Evolutionary conservation across 257 asterid genomes (phyloP).

Genomic region (Solanum commersonii): DNA sequence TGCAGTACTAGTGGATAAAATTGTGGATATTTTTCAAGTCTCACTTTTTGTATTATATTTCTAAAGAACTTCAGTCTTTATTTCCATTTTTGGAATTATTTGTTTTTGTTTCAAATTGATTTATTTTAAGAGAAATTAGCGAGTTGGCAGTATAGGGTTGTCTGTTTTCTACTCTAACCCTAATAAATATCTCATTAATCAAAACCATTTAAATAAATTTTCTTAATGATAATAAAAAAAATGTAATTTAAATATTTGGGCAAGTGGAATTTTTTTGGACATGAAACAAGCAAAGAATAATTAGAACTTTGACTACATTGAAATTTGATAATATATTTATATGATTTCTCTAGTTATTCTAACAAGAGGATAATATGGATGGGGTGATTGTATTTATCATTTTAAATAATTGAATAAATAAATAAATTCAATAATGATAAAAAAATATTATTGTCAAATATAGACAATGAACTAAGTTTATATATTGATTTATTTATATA

Average conservation of each 20-base stretch:
- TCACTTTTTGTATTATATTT: neutral
- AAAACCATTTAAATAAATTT: neutral
- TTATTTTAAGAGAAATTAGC: neutral
- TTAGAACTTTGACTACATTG: neutral
- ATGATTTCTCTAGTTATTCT: neutral
- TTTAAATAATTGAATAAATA: no score
- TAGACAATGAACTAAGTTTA: no score
- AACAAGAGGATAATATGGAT: no score
- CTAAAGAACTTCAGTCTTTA: neutral
- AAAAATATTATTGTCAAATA: no score
- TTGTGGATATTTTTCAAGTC: neutral
- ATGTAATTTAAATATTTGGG: neutral
- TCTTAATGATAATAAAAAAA: neutral
- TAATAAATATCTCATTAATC: neutral
- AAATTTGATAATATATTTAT: neutral
- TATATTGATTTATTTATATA: no score
- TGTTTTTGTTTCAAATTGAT: neutral
- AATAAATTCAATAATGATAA: no score
- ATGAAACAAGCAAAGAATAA: neutral
- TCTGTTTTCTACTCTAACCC: neutral
- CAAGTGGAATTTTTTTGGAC: neutral
- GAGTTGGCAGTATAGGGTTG: neutral
- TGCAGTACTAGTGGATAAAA: neutral
- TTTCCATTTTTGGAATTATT: neutral
- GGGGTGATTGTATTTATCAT: no score